A percentile compares a stretch with the other conserved stretches of the same genome.
Conservation (phyloP, 2,329 filamentous ascomycete species). For the Zarea fungicola region DNA sequence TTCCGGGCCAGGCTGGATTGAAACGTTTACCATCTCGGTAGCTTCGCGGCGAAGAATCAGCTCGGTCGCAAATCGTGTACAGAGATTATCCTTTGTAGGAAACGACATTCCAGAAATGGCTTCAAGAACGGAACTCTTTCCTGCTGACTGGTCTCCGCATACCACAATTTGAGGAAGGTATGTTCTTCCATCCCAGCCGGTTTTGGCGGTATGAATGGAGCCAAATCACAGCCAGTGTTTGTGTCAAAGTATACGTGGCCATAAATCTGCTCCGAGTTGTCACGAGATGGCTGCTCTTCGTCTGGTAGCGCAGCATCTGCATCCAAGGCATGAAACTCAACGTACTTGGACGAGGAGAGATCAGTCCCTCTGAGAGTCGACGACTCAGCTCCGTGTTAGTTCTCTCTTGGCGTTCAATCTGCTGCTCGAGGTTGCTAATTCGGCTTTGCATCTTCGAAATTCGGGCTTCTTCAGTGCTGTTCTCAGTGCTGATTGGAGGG, state of each 20-base stretch:
- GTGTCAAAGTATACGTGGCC: too few species aligned
- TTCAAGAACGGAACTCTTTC: conserved; percentile 61
- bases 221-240: too few species aligned
- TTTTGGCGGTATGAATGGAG: too few species aligned
- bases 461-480: not conserved
- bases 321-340: too few species aligned
- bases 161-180: conserved; percentile 48
- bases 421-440: not conserved
- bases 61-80: conserved; percentile 60
- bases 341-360: too few species aligned
- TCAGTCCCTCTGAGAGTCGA: not conserved
- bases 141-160: conserved; percentile 56
- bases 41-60: conserved; percentile 47
- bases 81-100: conserved; percentile 51
- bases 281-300: too few species aligned
- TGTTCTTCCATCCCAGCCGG: too few species aligned
- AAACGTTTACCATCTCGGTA: conserved; percentile 28
- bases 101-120: conserved; percentile 59
- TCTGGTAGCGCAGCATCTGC: too few species aligned
- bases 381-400: not conserved
- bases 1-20: conserved; percentile 25
- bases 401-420: not conserved
- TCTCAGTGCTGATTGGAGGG: not conserved
- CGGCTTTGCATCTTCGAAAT: not conserved
- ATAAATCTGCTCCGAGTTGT: too few species aligned